Evolutionary conservation across 768 basidiomycete species (phyloP).

Genomic region (Kwoniella heveanensis): DNA sequence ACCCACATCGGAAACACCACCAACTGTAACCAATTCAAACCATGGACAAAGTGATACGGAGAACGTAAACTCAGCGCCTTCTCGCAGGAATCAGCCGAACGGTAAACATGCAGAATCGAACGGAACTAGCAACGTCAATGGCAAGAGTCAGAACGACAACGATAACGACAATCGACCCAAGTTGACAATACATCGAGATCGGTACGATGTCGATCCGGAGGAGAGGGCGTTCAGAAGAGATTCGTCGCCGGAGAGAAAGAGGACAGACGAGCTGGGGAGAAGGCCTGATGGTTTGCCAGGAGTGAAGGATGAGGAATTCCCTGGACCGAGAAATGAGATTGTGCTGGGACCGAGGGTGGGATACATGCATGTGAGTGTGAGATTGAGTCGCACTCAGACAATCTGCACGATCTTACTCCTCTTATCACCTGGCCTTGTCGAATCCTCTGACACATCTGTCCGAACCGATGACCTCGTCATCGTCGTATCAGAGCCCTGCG

Average conservation of each 20-base stretch:
- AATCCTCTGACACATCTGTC: too few species aligned
- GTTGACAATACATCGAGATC: conserved; percentile 18
- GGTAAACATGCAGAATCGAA: too few species aligned
- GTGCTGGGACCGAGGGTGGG: conserved; percentile 46
- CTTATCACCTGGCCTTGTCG: too few species aligned
- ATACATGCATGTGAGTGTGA: conserved; percentile 43
- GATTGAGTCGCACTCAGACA: neutral
- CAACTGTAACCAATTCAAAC: neutral
- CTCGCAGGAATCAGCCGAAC: too few species aligned
- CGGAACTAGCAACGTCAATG: too few species aligned
- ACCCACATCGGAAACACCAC: conserved; percentile 16
- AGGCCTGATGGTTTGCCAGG: conserved; percentile 35
- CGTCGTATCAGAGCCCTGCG: too few species aligned
- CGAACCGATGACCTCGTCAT: too few species aligned
- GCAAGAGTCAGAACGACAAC: neutral
- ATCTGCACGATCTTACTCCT: too few species aligned
- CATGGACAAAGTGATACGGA: neutral
- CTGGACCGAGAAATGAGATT: conserved; percentile 51
- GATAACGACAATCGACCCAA: conserved; percentile 4
- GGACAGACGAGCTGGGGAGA: conserved; percentile 43
- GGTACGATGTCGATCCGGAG: conserved; percentile 24
- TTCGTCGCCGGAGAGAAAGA: conserved; percentile 19
- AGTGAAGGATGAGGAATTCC: conserved; percentile 47
- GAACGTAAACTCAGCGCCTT: neutral
- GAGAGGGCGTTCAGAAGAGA: conserved; percentile 20